Evolutionary conservation across 2,329 filamentous ascomycete species (phyloP).

Genomic region (Verticillium nonalfalfae): DNA sequence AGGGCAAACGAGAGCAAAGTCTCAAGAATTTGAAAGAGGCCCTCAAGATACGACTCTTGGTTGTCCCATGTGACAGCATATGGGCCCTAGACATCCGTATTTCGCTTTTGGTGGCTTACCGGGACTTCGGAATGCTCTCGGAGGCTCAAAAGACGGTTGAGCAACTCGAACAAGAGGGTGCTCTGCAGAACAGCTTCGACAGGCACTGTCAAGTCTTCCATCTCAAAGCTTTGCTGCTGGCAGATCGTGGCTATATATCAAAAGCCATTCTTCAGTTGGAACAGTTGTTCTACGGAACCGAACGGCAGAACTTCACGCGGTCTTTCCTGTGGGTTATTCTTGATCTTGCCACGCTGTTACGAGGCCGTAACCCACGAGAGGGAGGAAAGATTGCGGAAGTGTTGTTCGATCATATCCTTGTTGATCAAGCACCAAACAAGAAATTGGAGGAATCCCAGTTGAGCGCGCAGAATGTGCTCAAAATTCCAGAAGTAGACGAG

Average conservation of each 20-base stretch:
- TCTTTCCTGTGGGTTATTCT: neutral
- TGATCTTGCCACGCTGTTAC: neutral
- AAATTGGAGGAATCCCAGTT: no score
- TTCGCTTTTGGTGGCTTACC: neutral
- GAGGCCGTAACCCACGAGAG: neutral
- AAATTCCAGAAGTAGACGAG: no score
- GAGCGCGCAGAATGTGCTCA: no score
- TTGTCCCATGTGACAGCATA: neutral
- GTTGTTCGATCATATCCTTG: neutral
- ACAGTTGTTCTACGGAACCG: neutral
- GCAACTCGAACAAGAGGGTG: neutral
- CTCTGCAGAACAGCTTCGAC: neutral
- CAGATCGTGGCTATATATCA: neutral
- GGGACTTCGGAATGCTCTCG: neutral
- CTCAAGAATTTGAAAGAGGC: neutral
- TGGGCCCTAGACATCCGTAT: neutral
- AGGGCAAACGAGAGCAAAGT: neutral
- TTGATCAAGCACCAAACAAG: neutral
- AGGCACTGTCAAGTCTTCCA: neutral
- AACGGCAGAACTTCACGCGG: neutral
- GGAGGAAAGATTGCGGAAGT: neutral
- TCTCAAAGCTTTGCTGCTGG: neutral
- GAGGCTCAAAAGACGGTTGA: neutral
- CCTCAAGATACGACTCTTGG: neutral
- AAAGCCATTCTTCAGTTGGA: neutral